Conservation (phyloP, 2,329 filamentous ascomycete genomes). For the Phialemoniopsis sp. region DNA sequence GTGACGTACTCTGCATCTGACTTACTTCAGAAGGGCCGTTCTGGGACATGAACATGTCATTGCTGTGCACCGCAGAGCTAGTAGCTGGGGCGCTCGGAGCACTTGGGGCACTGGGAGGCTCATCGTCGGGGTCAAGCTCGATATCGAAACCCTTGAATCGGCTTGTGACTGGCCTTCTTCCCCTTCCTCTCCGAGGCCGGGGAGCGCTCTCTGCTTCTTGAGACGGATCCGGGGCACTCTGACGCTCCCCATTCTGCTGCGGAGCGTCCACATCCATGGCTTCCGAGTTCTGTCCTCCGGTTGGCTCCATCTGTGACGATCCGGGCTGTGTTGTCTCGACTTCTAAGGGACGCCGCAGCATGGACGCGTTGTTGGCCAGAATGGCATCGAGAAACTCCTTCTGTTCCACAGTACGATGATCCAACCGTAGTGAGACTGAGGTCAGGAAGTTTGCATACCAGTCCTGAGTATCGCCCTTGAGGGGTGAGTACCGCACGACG, state of each 20-base stretch:
- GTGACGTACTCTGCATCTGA: constrained; percentile 10
- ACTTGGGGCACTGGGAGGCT: constrained; percentile 15
- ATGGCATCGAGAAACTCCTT: constrained; percentile 92
- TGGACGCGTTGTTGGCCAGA: constrained; percentile 70
- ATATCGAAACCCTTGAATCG: constrained; percentile 72
- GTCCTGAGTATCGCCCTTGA: constrained; percentile 45
- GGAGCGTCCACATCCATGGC: constrained; percentile 19
- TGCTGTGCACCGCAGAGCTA: constrained; percentile 17
- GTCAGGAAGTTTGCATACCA: constrained; percentile 71
- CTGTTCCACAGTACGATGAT: constrained; percentile 81
- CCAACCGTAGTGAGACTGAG: constrained; percentile 65
- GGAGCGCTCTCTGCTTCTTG: constrained; percentile 16
- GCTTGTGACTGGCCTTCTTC: constrained; percentile 24
- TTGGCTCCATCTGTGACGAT: background rate
- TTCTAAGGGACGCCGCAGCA: constrained; percentile 65
- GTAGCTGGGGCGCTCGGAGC: background rate
- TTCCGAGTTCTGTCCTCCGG: background rate
- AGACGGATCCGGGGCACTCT: constrained; percentile 7
- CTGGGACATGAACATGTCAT: constrained; percentile 56
- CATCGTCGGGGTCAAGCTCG: constrained; percentile 31
- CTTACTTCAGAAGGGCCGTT: constrained; percentile 21
- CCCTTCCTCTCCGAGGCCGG: constrained; percentile 10
- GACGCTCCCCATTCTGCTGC: constrained; percentile 1
- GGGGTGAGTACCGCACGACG: constrained; percentile 67
- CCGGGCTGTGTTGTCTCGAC: constrained; percentile 24